phyloP scores from a whole-genome alignment of 306 rosid species.

The Alnus rubra region DNA sequence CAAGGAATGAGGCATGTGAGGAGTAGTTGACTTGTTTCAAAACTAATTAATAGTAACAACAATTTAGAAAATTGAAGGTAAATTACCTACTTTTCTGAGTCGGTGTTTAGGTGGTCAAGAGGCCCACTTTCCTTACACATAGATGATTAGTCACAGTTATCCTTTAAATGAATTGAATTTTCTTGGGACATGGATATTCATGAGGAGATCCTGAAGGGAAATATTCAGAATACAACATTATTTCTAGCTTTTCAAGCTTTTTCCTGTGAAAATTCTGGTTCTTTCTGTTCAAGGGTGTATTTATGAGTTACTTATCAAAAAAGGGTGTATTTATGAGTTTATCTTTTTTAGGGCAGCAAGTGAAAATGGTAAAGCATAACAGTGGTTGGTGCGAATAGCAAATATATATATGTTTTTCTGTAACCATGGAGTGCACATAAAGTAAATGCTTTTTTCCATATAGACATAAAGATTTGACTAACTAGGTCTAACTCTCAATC shows the following conservation, averaged over 20 bases:
- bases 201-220: background rate
- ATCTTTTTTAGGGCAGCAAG: no score
- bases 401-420: no score
- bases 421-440: no score
- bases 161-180: background rate
- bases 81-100: background rate
- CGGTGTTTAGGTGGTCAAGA: background rate
- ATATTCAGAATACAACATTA: background rate
- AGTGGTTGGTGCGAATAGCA: no score
- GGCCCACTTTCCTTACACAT: background rate
- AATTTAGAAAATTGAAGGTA: background rate
- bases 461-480: no score
- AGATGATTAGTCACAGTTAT: background rate
- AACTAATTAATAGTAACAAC: background rate
- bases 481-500: no score
- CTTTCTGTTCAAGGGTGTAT: no score
- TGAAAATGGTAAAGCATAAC: no score
- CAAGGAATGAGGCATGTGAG: background rate
- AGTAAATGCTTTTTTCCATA: no score
- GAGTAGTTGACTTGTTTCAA: background rate
- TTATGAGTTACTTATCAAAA: no score
- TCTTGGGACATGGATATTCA: background rate
- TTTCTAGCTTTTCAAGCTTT: background rate
- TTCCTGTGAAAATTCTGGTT: no score
- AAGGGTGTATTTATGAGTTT: no score